These are phyloP conservation scores for Phyllosticta capitalensis DNA, from an alignment of 2,329 filamentous ascomycete genomes.

Conservation along the genomic window DNA sequence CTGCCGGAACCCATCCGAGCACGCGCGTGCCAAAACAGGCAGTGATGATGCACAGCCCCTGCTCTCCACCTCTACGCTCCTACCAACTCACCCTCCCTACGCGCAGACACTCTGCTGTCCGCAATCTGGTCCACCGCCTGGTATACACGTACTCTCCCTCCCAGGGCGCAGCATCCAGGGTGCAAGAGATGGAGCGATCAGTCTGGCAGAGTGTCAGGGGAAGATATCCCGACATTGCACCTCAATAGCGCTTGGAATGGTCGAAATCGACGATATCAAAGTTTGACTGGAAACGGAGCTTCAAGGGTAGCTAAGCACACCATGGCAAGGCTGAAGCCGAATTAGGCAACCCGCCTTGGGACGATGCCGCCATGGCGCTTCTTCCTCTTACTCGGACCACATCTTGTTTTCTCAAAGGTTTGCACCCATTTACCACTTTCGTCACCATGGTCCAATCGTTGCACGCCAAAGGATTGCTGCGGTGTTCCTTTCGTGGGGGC, in stretches of 20 bases:
- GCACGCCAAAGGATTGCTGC: neutral
- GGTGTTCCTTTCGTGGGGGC: neutral
- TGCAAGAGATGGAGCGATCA: neutral
- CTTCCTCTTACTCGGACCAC: neutral
- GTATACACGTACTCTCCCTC: neutral
- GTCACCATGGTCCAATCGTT: neutral
- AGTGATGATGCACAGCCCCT: neutral
- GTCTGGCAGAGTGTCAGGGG: neutral
- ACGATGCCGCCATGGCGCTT: neutral
- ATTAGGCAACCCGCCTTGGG: neutral
- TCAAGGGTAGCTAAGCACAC: neutral
- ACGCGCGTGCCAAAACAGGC: neutral
- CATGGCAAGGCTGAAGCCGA: neutral
- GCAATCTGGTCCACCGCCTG: neutral
- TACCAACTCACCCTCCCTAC: neutral
- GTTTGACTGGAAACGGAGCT: neutral
- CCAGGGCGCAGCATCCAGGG: neutral
- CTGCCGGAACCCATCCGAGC: neutral
- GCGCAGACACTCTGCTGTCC: neutral
- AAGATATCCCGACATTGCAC: neutral
- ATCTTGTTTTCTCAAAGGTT: neutral
- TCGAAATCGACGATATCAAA: neutral
- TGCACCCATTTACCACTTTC: neutral
- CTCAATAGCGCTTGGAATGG: neutral
- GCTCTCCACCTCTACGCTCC: neutral